Percentiles rank a stretch among this genome's conserved stretches.
Evolutionary conservation across 225 moss, liverwort and hornwort genomes (phyloP).

Genomic region (Polytrichum formosum): DNA sequence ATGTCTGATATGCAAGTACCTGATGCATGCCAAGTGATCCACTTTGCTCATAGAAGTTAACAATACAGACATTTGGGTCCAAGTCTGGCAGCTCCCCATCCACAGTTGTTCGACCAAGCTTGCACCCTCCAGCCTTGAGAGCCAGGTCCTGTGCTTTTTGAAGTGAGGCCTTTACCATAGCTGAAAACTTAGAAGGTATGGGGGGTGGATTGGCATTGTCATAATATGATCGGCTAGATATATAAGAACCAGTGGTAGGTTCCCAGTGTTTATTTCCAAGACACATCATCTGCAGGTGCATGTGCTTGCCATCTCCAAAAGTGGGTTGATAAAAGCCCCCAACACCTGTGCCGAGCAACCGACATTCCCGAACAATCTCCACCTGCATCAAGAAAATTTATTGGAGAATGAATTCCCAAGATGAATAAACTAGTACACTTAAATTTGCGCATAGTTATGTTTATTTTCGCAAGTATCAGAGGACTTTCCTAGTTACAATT

Average conservation of each 20-base stretch:
- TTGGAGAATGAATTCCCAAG: not conserved
- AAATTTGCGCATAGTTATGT: no score
- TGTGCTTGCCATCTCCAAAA: constrained; percentile 58
- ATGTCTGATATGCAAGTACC: constrained; percentile 30
- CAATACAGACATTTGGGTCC: constrained; percentile 72
- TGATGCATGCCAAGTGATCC: constrained; percentile 93
- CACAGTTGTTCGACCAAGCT: constrained; percentile 37
- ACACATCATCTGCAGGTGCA: constrained; percentile 98
- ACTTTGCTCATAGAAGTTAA: constrained; percentile 83
- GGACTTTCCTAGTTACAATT: no score
- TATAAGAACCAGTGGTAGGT: constrained; percentile 54
- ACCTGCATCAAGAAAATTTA: constrained; percentile 38
- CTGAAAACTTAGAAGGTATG: constrained; percentile 54
- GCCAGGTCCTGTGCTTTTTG: constrained; percentile 49
- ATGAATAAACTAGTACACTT: no score
- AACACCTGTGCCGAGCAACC: constrained; percentile 51
- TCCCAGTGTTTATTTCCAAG: constrained; percentile 90
- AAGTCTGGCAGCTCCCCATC: constrained; percentile 59
- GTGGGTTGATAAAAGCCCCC: constrained; percentile 88
- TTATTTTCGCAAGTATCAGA: no score
- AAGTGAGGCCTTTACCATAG: constrained; percentile 67
- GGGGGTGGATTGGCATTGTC: constrained; percentile 76
- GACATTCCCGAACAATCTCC: constrained; percentile 81
- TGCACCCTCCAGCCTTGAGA: constrained; percentile 54
- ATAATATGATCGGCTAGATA: constrained; percentile 42